Base-by-base conservation (phyloP, 2,329 filamentous ascomycete species). In the Aspergillus fumigatus region DNA sequence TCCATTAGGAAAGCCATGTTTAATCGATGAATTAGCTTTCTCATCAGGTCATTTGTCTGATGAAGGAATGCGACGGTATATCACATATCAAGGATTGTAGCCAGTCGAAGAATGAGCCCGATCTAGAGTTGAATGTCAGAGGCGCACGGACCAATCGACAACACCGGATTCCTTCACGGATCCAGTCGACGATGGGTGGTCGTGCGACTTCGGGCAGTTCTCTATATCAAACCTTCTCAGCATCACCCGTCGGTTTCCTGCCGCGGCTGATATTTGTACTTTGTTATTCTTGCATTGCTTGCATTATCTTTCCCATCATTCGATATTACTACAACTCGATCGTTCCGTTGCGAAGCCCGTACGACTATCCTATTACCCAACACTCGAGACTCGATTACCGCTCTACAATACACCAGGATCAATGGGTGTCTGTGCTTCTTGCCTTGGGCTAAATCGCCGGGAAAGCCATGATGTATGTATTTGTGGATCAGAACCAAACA, bases 401-500 rank as follows among this genome's bases (percentile, higher is more conserved):
- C 21, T 7, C 11, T n/a, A 21, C 3, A 47, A 25, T 47, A 53
- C 35, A 54, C 49, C 25, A 40, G 23, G 43, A 63, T 68, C 70
- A 67, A 79, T 79, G 76, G 76, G 76, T 62, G 62, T 73, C 58
- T 78, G 76, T 64, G 65, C 72, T 56, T 78, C 76, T 21, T 79
- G 76, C 62, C 73, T 78, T 29, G 73, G 74, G 54, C 63, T 66
- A 21, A 61, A 64, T 61, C 71, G 74, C 59, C 71, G 70, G 51
- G 73, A 75, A 43, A 70, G 65, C 54, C 69, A 70, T 41, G 73
- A 77, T 62, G 73, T 73, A 61, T 55, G 67, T 61, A 8, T 26
- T 61, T 14, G 14, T 25, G 23, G 26, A n/a, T n/a, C 32, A 29
- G 19, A 14, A 50, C 26, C 29, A 7, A n/a, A 14, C 14, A 29